Evolutionary conservation across 345 rosid species (phyloP), one percentile per base, ranked within the genome.

Genomic region (Salix viminalis): DNA sequence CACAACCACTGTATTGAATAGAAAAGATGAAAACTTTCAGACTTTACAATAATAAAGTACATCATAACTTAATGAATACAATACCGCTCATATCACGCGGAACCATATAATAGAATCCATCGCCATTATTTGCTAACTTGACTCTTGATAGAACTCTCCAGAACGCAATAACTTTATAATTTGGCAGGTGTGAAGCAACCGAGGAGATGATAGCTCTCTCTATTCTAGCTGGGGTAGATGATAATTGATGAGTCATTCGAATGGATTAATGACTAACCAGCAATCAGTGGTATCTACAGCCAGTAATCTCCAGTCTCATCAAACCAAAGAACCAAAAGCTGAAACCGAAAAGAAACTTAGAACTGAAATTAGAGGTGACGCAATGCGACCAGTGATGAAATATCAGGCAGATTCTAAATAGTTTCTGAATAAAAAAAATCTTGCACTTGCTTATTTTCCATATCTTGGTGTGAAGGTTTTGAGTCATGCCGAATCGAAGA

Each of bases 171-270:
- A 54, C 52, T 21, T 6, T 52, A 52, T 52, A 52, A 1, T 42
- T 11, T 11, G 75, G 80, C 70, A 82, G 76, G 82, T 82, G 91
- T 37, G 89, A 93, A 83, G 77, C 80, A 71, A 60, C 56, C 16
- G 80, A 85, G 69, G 89, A 85, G 88, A 52, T 89, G 67, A 73
- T 82, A 0, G 81, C 89, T 7, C 90, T 93, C 42, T 88, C 88
- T 7, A 80, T 90, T 24, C 84, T 89, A 13, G 83, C 89, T 36
- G 87, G 83, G 8, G 76, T 76, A 61, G 82, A 78, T 19, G 72
- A 72, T 48, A 78, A 79, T 34, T 30, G 83, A 81, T 60, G 46
- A 69, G 11, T 21, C 34, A 65, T 10, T n/a, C 14, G n/a, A 0
- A 58, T 4, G 24, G 62, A 23, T n/a, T 26, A n/a, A 9, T 9